These are phyloP conservation scores for Rhododendron kiyosumense DNA, from an alignment of 148 eudicot genomes.

Conservation along the genomic window DNA sequence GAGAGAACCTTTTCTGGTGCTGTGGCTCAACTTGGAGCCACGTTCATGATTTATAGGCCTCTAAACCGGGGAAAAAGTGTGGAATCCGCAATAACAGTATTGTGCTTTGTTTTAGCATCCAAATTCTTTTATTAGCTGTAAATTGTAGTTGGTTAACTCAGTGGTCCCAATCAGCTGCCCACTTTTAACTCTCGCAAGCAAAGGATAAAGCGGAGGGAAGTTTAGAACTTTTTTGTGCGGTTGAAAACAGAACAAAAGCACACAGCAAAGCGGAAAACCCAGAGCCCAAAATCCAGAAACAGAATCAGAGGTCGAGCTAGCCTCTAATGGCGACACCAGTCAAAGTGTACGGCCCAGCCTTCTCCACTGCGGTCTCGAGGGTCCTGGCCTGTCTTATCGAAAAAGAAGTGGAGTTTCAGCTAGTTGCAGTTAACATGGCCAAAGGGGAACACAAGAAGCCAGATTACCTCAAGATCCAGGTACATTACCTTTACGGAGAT, in stretches of 20 bases:
- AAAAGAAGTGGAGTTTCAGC: slow-evolving; percentile 66
- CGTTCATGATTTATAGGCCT: not conserved
- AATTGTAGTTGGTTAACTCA: not conserved
- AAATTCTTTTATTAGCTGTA: not conserved
- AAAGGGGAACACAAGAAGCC: slow-evolving; percentile 73
- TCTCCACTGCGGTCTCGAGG: slow-evolving; percentile 72
- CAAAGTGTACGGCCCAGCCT: slow-evolving; percentile 72
- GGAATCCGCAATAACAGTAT: not conserved
- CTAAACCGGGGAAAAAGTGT: not conserved
- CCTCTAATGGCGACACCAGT: slow-evolving; percentile 47
- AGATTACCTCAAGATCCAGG: slow-evolving; percentile 74
- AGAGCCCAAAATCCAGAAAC: not conserved
- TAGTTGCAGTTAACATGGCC: slow-evolving; percentile 51
- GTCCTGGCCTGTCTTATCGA: slow-evolving; percentile 70
- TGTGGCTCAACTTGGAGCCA: not conserved
- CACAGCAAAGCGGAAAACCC: not conserved
- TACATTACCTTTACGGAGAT: not conserved
- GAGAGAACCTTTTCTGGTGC: not conserved
- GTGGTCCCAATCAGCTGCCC: not conserved
- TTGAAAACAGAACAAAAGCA: not conserved
- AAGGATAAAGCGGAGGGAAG: not conserved
- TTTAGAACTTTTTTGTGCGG: not conserved
- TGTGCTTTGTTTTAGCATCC: not conserved
- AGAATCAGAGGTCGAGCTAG: not conserved
- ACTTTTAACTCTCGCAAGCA: not conserved